Percentiles rank a stretch among this genome's conserved stretches.
These are phyloP conservation scores for Cercospora beticola DNA, from an alignment of 2,329 filamentous ascomycete species.

Conservation along the genomic window DNA sequence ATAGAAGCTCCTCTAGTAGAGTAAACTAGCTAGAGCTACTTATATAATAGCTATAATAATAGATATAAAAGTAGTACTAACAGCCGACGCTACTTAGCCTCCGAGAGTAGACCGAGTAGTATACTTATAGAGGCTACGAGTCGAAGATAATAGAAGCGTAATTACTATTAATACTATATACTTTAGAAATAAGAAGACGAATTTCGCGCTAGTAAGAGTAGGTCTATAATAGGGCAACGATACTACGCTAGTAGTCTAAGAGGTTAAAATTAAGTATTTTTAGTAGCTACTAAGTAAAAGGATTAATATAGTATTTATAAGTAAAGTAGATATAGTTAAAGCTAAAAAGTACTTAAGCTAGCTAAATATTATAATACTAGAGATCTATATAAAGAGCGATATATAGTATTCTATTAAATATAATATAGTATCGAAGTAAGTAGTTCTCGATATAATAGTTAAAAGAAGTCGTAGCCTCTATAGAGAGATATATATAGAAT, in stretches of 20 bases:
- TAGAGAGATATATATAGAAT: neutral
- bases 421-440: neutral
- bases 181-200: neutral
- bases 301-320: neutral
- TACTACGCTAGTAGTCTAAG: neutral
- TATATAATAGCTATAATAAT: neutral
- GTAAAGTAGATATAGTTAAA: neutral
- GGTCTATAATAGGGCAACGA: neutral
- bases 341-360: neutral
- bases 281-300: neutral
- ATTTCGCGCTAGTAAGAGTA: neutral
- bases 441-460: neutral
- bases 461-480: neutral
- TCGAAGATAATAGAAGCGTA: neutral
- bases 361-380: neutral
- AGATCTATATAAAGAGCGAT: neutral
- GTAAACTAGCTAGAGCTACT: neutral
- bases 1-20: neutral
- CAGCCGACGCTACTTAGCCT: neutral
- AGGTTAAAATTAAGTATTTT: neutral
- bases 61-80: neutral
- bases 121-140: neutral
- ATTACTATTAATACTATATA: neutral
- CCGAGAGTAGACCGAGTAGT: neutral
- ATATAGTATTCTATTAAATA: neutral